phyloP scores from a whole-genome alignment of 2,329 filamentous ascomycete species.

The Graphiopsis chlorocephala region DNA sequence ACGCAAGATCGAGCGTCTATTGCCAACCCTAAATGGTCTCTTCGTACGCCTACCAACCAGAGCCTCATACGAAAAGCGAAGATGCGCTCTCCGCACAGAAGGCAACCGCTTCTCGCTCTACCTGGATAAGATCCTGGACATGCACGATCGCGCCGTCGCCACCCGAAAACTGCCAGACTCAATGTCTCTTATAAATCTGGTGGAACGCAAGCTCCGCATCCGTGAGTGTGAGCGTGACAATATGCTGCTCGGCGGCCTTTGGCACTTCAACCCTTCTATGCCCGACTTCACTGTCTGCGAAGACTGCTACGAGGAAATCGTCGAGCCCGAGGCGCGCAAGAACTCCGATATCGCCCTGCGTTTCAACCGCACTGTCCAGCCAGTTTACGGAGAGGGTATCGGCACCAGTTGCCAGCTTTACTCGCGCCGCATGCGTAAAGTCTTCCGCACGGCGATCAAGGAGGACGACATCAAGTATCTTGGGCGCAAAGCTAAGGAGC shows the following conservation, averaged over 20 bases:
- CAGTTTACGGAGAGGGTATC: slow-evolving; percentile 50
- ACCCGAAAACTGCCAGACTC: slow-evolving; percentile 51
- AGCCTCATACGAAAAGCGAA: slow-evolving; percentile 49
- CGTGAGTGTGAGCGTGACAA: slow-evolving; percentile 65
- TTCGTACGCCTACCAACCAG: slow-evolving; percentile 54
- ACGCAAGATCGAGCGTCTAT: slow-evolving; percentile 66
- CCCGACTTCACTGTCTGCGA: slow-evolving; percentile 78
- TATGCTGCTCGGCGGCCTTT: slow-evolving; percentile 61
- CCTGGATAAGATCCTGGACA: slow-evolving; percentile 54
- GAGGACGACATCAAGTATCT: slow-evolving; percentile 67
- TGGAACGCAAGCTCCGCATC: slow-evolving; percentile 56
- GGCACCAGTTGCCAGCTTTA: slow-evolving; percentile 72
- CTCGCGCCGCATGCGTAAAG: slow-evolving; percentile 70
- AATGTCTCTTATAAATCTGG: slow-evolving; percentile 60
- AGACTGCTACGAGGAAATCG: slow-evolving; percentile 77
- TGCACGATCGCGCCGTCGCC: slow-evolving; percentile 45
- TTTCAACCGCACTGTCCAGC: slow-evolving; percentile 62
- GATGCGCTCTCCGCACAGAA: slow-evolving; percentile 68
- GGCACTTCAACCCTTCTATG: slow-evolving; percentile 70
- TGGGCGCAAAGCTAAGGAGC: slow-evolving; percentile 58
- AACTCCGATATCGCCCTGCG: slow-evolving; percentile 59
- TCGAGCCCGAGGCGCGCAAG: slow-evolving; percentile 64
- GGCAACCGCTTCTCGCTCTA: slow-evolving; percentile 57
- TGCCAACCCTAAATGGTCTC: slow-evolving; percentile 67
- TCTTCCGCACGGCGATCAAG: slow-evolving; percentile 66